Evolutionary conservation across 768 basidiomycete species (phyloP).

Genomic region (Phanerochaete sordida): DNA sequence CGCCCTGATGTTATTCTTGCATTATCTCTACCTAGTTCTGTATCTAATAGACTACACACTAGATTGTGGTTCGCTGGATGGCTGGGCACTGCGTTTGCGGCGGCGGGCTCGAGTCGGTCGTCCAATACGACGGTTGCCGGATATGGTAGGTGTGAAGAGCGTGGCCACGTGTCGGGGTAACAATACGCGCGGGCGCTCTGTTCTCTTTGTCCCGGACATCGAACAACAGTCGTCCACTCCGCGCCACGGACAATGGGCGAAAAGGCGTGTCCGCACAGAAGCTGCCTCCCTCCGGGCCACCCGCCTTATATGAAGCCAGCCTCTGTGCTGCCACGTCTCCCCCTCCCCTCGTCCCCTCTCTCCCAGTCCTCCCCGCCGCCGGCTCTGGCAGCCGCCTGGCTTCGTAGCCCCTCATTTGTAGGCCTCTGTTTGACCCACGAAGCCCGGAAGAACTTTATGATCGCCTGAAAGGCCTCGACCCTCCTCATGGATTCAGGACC

Average conservation of each 20-base stretch:
- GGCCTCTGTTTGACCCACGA: neutral
- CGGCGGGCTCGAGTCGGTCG: neutral
- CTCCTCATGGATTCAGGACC: constrained; percentile 19
- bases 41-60: constrained; percentile 3
- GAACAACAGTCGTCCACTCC: constrained; percentile 1
- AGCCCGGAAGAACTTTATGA: neutral
- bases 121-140: constrained; percentile 3
- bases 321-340: neutral
- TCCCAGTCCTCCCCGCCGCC: neutral
- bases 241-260: constrained; percentile 8
- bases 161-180: neutral
- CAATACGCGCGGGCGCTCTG: constrained; percentile 3
- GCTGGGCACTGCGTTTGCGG: too few relatives aligned
- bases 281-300: neutral
- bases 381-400: neutral
- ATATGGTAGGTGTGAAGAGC: neutral
- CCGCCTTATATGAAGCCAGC: neutral
- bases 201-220: constrained; percentile 1
- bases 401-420: neutral
- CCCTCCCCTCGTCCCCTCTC: neutral
- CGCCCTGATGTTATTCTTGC: constrained; percentile 1
- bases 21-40: constrained; percentile 2
- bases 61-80: neutral
- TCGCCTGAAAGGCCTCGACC: neutral
- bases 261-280: neutral